Conservation (phyloP, 495 filamentous ascomycete species). For the Penicillium parvum region DNA sequence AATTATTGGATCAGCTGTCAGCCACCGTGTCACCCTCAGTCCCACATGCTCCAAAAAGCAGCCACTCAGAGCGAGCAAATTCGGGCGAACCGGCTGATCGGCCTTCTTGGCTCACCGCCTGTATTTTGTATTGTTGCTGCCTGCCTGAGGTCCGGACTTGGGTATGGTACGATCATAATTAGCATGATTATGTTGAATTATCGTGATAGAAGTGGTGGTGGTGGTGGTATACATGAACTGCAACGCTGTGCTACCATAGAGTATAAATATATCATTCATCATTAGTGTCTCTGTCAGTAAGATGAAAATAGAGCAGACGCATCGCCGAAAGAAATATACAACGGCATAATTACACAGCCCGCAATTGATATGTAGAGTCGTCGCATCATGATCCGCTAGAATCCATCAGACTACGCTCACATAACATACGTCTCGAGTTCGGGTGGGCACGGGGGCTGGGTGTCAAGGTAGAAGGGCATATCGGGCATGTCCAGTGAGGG, state of each 20-base stretch:
- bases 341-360: too few relatives aligned
- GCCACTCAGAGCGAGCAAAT: slow-evolving; percentile 10
- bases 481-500: slow-evolving; percentile 31
- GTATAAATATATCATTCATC: too few relatives aligned
- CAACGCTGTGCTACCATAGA: slow-evolving; percentile 5
- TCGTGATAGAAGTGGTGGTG: too few relatives aligned
- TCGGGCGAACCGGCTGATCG: slow-evolving; percentile 1
- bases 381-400: too few relatives aligned
- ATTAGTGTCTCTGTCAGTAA: too few relatives aligned
- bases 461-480: slow-evolving; percentile 35
- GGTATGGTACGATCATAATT: not conserved
- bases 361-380: too few relatives aligned
- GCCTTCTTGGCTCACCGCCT: slow-evolving; percentile 10
- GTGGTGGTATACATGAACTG: too few relatives aligned
- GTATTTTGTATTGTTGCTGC: slow-evolving; percentile 23
- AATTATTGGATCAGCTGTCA: slow-evolving; percentile 5
- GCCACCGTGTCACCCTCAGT: slow-evolving; percentile 11
- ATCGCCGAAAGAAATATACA: too few relatives aligned
- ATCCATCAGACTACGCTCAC: too few relatives aligned
- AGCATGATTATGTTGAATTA: too few relatives aligned
- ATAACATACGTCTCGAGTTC: slow-evolving; percentile 38
- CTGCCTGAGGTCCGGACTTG: slow-evolving; percentile 6
- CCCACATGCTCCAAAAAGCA: slow-evolving; percentile 3
- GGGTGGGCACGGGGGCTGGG: slow-evolving; percentile 22
- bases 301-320: too few relatives aligned